Evolutionary conservation across 73 alveolate species (phyloP).

Genomic region (Blepharisma stoltei): DNA sequence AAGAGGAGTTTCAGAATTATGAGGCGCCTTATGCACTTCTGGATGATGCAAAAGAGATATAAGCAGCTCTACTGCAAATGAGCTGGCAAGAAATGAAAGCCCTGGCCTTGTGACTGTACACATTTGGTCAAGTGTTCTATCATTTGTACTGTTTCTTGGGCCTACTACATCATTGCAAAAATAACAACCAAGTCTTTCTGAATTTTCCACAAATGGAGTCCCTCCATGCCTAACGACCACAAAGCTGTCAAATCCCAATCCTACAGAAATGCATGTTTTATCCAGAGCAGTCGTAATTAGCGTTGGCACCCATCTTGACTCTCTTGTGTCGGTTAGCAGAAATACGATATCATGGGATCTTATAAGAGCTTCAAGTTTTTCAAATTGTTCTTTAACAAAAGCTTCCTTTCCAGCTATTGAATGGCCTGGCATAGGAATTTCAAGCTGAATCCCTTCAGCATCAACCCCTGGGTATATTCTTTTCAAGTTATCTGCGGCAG

Average conservation of each 20-base stretch:
- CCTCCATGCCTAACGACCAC: slow-evolving; percentile 95
- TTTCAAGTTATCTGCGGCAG: slow-evolving; percentile 89
- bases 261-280: slow-evolving; percentile 91
- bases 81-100: slow-evolving; percentile 83
- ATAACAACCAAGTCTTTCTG: slow-evolving; percentile 94
- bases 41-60: slow-evolving; percentile 85
- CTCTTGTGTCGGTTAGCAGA: slow-evolving; percentile 94
- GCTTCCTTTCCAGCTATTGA: slow-evolving; percentile 65
- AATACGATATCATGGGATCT: slow-evolving; percentile 88
- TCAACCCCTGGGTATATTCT: slow-evolving; percentile 90
- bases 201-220: slow-evolving; percentile 51
- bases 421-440: slow-evolving; percentile 99
- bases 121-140: slow-evolving; percentile 95
- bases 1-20: slow-evolving; percentile 55
- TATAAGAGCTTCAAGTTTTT: slow-evolving; percentile 73
- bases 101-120: slow-evolving; percentile 98
- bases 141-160: slow-evolving; percentile 93
- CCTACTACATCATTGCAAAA: slow-evolving; percentile 96
- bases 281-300: slow-evolving; percentile 80
- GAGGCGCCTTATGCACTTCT: slow-evolving; percentile 77
- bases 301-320: slow-evolving; percentile 98
- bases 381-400: slow-evolving; percentile 57
- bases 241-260: slow-evolving; percentile 95
- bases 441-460: slow-evolving; percentile 70
- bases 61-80: slow-evolving; percentile 87